phyloP scores from a whole-genome alignment of 495 filamentous ascomycete genomes.

The Cudoniella acicularis region DNA sequence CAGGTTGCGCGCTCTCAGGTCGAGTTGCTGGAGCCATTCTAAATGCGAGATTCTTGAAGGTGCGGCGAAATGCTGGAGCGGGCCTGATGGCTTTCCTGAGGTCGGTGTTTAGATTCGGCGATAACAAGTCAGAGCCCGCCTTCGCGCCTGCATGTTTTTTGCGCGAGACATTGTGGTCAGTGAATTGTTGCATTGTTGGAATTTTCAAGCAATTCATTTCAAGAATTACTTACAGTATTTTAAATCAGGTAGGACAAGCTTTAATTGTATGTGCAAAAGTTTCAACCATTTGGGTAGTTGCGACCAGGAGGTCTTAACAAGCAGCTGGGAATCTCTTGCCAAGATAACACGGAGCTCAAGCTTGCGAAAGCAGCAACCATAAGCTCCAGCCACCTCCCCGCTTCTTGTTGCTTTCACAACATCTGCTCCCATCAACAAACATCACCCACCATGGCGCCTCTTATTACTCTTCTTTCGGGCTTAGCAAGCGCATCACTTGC shows the following conservation, averaged over 20 bases:
- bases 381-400: background rate
- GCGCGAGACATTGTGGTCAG: no score
- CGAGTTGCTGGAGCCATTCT: constrained; percentile 18
- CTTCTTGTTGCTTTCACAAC: background rate
- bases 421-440: background rate
- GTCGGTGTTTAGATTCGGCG: background rate
- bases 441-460: constrained; percentile 17
- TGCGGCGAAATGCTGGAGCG: no score
- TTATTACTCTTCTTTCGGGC: constrained; percentile 16
- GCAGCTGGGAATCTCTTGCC: background rate
- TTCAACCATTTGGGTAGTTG: no score
- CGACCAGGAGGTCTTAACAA: background rate
- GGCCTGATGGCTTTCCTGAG: no score
- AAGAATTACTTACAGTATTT: no score
- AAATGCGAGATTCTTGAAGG: background rate
- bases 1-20: background rate
- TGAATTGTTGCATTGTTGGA: no score
- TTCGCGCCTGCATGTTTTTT: no score
- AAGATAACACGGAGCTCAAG: background rate
- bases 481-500: constrained; percentile 18
- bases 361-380: background rate
- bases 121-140: no score
- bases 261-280: no score
- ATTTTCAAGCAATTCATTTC: no score
- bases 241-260: no score